A percentile compares a stretch with the other conserved stretches of the same genome.
Evolutionary conservation across 768 basidiomycete species (phyloP).

Genomic region (Multifurca ochricompacta): DNA sequence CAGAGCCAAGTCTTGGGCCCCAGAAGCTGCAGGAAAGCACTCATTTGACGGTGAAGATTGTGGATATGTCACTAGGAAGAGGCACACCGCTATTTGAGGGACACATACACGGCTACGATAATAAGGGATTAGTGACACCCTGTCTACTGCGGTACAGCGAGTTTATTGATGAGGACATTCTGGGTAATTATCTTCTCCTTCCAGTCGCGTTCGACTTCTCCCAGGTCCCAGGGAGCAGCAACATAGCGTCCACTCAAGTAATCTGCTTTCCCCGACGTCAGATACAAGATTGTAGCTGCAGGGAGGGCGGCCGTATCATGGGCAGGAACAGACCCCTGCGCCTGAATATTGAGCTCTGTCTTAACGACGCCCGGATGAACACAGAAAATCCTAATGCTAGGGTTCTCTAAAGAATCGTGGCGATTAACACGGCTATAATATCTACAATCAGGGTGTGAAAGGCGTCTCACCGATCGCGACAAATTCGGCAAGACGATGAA

Average conservation of each 20-base stretch:
- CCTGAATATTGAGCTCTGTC: not conserved
- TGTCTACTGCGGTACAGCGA: not conserved
- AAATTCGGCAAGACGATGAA: conserved; percentile 2
- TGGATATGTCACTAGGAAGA: no score
- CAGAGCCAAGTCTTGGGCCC: no score
- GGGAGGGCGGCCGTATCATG: not conserved
- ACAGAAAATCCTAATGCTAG: not conserved
- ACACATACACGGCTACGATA: no score
- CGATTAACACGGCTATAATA: not conserved
- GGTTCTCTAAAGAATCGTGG: not conserved
- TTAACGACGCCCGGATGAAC: conserved; percentile 3
- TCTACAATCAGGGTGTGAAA: not conserved
- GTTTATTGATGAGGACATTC: not conserved
- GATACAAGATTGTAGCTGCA: not conserved
- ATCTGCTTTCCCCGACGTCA: not conserved
- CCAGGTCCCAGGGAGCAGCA: not conserved
- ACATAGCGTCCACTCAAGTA: not conserved
- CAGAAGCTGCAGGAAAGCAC: no score
- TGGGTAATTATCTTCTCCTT: not conserved
- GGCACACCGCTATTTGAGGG: no score
- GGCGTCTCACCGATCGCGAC: not conserved
- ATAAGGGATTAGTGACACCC: no score
- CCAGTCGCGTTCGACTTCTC: conserved; percentile 2
- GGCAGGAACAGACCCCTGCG: not conserved
- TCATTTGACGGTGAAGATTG: not conserved